These are phyloP conservation scores for Carallia pectinifolia DNA, from an alignment of 345 rosid species.

Conservation along the genomic window DNA sequence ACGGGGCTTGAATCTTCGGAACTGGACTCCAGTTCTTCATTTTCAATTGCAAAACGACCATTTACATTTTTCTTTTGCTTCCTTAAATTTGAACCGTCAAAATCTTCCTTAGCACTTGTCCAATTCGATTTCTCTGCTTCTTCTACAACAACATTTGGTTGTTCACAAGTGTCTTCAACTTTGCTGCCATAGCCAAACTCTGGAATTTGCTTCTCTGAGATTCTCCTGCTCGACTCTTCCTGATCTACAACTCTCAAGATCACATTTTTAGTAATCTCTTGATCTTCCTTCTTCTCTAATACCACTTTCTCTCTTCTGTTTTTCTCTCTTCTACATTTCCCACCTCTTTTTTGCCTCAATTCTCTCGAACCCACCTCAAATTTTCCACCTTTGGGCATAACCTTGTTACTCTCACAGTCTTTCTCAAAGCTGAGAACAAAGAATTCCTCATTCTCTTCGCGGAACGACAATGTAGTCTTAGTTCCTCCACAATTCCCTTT, in stretches of 20 bases:
- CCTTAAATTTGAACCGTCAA: not conserved
- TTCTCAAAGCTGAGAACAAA: constrained; percentile 62
- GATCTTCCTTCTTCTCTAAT: constrained; percentile 16
- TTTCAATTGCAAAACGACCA: not conserved
- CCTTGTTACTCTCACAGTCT: constrained; percentile 4
- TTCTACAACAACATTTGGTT: not conserved
- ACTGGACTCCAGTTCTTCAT: constrained; percentile 43
- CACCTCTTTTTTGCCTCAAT: constrained; percentile 30
- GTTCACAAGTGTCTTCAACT: not conserved
- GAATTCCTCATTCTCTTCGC: constrained; percentile 56
- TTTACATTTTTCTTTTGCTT: constrained; percentile 28
- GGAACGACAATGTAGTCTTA: constrained; percentile 36
- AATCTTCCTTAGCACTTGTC: constrained; percentile 1
- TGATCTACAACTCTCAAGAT: constrained; percentile 10
- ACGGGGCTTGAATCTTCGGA: constrained; percentile 78
- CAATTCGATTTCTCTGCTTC: constrained; percentile 3
- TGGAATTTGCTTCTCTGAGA: too few species aligned
- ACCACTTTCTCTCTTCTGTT: constrained; percentile 3
- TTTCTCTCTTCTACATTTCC: constrained; percentile 26
- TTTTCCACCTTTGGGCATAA: not conserved
- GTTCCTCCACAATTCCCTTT: constrained; percentile 33
- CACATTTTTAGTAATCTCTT: constrained; percentile 13
- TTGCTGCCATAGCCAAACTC: not conserved
- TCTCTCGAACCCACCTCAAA: constrained; percentile 28
- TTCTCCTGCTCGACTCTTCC: constrained; percentile 1